Conservation (phyloP, 2,329 filamentous ascomycete genomes). For the Cadophora gregata region DNA sequence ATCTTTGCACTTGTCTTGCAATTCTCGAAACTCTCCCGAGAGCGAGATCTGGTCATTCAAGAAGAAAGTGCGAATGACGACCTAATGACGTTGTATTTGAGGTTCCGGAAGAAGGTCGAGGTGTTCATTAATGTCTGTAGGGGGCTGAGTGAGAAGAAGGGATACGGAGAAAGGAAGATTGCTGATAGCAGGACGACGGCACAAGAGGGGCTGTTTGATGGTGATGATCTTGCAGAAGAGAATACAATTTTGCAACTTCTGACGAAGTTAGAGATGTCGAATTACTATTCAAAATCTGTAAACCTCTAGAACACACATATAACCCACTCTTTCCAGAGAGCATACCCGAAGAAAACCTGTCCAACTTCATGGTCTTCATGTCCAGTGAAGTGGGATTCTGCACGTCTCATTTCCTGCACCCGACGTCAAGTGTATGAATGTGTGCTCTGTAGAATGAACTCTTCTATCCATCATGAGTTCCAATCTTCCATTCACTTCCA, state of each 20-base stretch:
- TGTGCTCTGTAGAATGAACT: no score
- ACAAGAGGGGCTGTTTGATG: constrained; percentile 45
- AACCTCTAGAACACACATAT: constrained; percentile 21
- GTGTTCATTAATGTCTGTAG: constrained; percentile 77
- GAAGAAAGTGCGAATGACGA: constrained; percentile 46
- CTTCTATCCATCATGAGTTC: no score
- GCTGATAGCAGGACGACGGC: constrained; percentile 39
- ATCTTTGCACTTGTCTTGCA: constrained; percentile 75
- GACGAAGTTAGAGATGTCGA: constrained; percentile 72
- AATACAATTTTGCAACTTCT: constrained; percentile 73
- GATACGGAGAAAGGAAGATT: constrained; percentile 42
- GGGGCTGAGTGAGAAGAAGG: constrained; percentile 68
- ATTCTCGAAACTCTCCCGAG: constrained; percentile 63
- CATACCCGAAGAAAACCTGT: no score
- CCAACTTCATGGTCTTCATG: no score
- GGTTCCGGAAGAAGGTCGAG: constrained; percentile 73
- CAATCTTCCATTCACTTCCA: neutral
- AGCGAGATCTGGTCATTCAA: constrained; percentile 47
- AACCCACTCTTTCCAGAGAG: no score
- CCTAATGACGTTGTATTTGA: constrained; percentile 61
- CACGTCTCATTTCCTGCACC: no score
- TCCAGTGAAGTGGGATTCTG: no score
- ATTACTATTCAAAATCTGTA: constrained; percentile 58
- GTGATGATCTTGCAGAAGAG: constrained; percentile 51
- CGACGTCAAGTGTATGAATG: no score